Percentiles rank a stretch among this genome's conserved stretches.
Evolutionary conservation across 805 yeast genomes (phyloP).

Genomic region (Kluyveromyces dobzhanskii): DNA sequence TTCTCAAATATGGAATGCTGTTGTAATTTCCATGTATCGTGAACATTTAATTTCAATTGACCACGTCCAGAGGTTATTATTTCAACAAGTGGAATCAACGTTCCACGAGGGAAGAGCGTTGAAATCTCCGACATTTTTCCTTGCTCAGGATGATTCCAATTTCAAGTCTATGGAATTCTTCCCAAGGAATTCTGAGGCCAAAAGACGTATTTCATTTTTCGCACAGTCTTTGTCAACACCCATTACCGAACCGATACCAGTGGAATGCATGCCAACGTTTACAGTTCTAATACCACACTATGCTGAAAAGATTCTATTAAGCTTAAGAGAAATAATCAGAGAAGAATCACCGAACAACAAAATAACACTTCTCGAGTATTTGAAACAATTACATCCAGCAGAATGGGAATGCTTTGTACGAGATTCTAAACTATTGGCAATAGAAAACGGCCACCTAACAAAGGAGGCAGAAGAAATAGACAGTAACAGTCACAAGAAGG

Average conservation of each 20-base stretch:
- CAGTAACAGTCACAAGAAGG: not conserved
- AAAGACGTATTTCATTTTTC: slow-evolving; percentile 75
- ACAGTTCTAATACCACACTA: slow-evolving; percentile 84
- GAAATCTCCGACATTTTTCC: slow-evolving; percentile 69
- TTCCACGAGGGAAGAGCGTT: slow-evolving; percentile 34
- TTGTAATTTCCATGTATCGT: slow-evolving; percentile 73
- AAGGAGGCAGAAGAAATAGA: slow-evolving; percentile 7
- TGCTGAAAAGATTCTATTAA: slow-evolving; percentile 69
- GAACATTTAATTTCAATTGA: slow-evolving; percentile 72
- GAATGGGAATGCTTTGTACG: slow-evolving; percentile 81
- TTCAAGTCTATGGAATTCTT: slow-evolving; percentile 46
- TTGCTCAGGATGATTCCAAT: slow-evolving; percentile 73
- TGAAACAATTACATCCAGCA: slow-evolving; percentile 58
- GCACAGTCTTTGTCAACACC: slow-evolving; percentile 87
- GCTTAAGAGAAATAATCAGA: slow-evolving; percentile 69
- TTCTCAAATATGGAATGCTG: slow-evolving; percentile 75
- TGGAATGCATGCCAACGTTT: slow-evolving; percentile 68
- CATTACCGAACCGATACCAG: slow-evolving; percentile 62
- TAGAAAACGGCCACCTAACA: slow-evolving; percentile 35
- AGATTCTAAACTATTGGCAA: slow-evolving; percentile 60
- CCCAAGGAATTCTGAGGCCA: slow-evolving; percentile 64
- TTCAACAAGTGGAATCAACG: slow-evolving; percentile 38
- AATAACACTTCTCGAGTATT: slow-evolving; percentile 71
- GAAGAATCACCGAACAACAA: slow-evolving; percentile 50
- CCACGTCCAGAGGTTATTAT: slow-evolving; percentile 58